Evolutionary conservation across 2,329 filamentous ascomycete species (phyloP), one percentile per base, ranked within the genome.

Genomic region (Waltergamsia citrina): DNA sequence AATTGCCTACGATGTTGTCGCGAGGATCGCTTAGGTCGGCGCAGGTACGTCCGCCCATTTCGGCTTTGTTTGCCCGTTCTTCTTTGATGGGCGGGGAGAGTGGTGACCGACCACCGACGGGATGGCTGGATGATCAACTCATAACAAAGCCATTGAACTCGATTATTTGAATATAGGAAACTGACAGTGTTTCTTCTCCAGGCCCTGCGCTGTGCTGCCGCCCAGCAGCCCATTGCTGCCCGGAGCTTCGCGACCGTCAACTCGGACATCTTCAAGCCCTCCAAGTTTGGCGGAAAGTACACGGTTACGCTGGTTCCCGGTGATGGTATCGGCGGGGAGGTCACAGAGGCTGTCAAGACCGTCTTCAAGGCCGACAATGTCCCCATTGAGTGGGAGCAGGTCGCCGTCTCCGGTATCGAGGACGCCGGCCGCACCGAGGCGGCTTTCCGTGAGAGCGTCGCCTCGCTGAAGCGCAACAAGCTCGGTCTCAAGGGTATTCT

Each of bases 281-380:
- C 90, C 69, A 92, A 96, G 75, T 96, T 88, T 63, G 92, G 92
- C 62, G 86, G 90, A 69, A 98, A 96, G 72, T 98, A 96, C 76
- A 98, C 92, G 24, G 90, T 95, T 51, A 95, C 90, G 45, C 74
- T 98, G 56, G 96, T 98, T 60, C 92, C 92, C 62, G 92, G 90
- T 77, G 92, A 98, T 55, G 92, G 92, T 71, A 94, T 98, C 60
- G 92, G 92, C 63, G 85, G 86, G 62, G 92, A 98, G 69, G 88
- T 96, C 42, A 87, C 90, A 52, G 88, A 96, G 69, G 92, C 86
- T 43, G 90, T 98, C 62, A 94, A 95, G 81, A 93, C 90, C 49
- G 83, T 98, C 63, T 96, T 96, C 81, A 96, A 95, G 78, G 88
- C 90, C 60, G 90, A 96, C 72, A 96, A 94, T 59, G 90, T 95